A percentile compares a stretch with the other conserved stretches of the same genome.
These are phyloP conservation scores for Trifolium repens DNA, from an alignment of 306 rosid species.

Conservation along the genomic window DNA sequence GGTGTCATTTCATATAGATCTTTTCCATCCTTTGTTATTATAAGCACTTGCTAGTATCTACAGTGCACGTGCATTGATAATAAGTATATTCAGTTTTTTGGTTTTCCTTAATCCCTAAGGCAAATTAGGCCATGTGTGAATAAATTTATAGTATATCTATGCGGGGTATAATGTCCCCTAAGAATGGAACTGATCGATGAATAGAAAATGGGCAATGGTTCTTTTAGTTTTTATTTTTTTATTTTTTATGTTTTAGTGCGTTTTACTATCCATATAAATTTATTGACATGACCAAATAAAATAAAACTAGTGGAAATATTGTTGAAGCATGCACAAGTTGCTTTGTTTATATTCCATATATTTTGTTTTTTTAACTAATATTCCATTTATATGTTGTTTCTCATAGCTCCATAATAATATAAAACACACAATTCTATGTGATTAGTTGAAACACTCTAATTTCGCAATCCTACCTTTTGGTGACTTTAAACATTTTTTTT, in stretches of 20 bases:
- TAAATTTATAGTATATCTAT: background rate
- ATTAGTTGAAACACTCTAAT: too few species aligned
- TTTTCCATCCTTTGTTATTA: background rate
- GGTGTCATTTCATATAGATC: background rate
- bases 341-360: too few species aligned
- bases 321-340: too few species aligned
- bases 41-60: background rate
- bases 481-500: too few species aligned
- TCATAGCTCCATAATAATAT: too few species aligned
- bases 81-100: background rate
- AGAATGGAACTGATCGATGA: background rate
- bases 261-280: background rate
- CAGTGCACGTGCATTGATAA: background rate
- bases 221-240: background rate
- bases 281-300: background rate
- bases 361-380: too few species aligned
- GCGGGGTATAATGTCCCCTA: conserved; percentile 2
- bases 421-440: too few species aligned
- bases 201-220: background rate
- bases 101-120: conserved; percentile 7
- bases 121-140: background rate
- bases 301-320: background rate
- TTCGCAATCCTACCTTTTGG: too few species aligned
- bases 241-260: background rate
- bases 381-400: too few species aligned